phyloP scores from a whole-genome alignment of 345 rosid genomes.

The Lumnitzera littorea region DNA sequence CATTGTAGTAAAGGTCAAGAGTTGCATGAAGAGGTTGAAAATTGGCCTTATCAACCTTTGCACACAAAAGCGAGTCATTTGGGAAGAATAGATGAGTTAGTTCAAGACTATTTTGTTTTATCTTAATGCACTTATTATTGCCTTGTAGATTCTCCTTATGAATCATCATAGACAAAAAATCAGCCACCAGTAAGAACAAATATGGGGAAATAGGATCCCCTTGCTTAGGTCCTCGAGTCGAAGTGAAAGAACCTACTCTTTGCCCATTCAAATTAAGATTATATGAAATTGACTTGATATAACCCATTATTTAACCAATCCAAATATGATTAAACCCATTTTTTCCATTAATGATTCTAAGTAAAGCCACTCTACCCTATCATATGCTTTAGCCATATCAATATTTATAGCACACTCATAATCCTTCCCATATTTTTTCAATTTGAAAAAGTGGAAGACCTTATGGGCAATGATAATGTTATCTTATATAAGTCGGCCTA shows the following conservation, averaged over 20 bases:
- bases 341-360: background rate
- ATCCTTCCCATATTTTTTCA: background rate
- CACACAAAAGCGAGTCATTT: background rate
- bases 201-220: background rate
- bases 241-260: background rate
- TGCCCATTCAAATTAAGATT: background rate
- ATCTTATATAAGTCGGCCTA: background rate
- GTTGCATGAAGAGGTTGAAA: background rate
- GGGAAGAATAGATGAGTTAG: background rate
- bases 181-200: background rate
- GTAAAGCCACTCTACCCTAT: background rate
- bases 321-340: background rate
- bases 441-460: background rate
- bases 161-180: background rate
- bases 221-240: background rate
- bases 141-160: background rate
- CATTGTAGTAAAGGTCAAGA: background rate
- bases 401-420: background rate
- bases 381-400: slow-evolving; percentile 1
- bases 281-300: background rate
- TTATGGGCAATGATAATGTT: background rate
- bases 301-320: background rate
- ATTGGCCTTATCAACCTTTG: background rate
- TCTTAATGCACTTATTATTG: background rate
- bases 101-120: background rate